Percentiles rank a stretch among this genome's conserved stretches.
Conservation (phyloP, 768 basidiomycete genomes). For the Filobasidium wieringae region DNA sequence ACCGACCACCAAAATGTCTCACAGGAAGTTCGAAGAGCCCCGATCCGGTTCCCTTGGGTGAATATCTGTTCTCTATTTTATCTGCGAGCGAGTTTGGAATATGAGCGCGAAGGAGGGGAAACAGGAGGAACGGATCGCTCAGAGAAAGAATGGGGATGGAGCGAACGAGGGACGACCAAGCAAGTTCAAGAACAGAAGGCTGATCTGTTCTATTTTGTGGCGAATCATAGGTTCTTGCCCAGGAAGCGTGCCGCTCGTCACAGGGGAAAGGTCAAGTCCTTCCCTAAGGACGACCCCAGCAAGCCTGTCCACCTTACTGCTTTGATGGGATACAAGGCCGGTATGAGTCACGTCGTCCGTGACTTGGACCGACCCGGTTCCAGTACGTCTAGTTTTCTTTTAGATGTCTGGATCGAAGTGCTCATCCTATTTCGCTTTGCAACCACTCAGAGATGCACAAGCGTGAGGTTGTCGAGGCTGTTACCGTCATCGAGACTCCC, state of each 20-base stretch:
- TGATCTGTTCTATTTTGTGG: neutral
- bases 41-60: constrained; percentile 88
- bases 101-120: neutral
- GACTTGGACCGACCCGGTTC: constrained; percentile 99
- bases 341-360: constrained; percentile 98
- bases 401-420: neutral
- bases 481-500: constrained; percentile 89
- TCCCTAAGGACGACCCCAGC: constrained; percentile 99
- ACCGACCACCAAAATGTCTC: constrained; percentile 22
- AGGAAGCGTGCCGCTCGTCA: constrained; percentile 93
- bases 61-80: constrained; percentile 1
- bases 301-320: constrained; percentile 98
- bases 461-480: constrained; percentile 97
- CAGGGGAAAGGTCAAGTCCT: constrained; percentile 98
- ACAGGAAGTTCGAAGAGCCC: constrained; percentile 76
- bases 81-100: neutral
- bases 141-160: neutral
- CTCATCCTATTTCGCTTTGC: neutral
- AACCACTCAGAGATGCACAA: constrained; percentile 87
- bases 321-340: constrained; percentile 98
- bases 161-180: neutral
- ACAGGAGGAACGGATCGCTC: neutral
- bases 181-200: neutral
- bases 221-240: constrained; percentile 73
- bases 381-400: constrained; percentile 51